phyloP scores from a whole-genome alignment of 257 asterid genomes.

The Coffea eugenioides region DNA sequence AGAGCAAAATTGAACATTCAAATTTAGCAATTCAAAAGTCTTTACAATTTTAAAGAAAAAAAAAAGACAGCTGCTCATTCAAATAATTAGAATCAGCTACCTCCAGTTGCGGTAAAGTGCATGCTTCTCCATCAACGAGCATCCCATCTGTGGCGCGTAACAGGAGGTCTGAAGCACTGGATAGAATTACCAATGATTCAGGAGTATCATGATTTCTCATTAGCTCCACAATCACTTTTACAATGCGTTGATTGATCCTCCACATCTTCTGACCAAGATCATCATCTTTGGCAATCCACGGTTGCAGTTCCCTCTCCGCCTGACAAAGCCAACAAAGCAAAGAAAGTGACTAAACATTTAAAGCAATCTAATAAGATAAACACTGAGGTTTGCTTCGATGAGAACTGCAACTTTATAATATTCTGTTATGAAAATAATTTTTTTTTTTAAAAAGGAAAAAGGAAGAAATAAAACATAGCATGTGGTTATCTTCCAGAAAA shows the following conservation, averaged over 20 bases:
- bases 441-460: no score
- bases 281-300: conserved; percentile 96
- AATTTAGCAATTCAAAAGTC: neutral
- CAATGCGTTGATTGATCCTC: conserved; percentile 89
- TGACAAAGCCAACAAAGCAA: conserved; percentile 43
- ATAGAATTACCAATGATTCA: conserved; percentile 79
- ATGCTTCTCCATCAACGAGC: conserved; percentile 99
- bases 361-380: conserved; percentile 6
- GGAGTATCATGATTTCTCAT: conserved; percentile 91
- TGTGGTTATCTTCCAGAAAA: neutral
- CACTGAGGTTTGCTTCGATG: neutral
- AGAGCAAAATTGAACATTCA: neutral
- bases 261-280: conserved; percentile 92
- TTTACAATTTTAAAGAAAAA: neutral
- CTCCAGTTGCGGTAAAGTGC: conserved; percentile 98
- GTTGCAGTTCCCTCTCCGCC: conserved; percentile 97
- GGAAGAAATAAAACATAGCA: neutral
- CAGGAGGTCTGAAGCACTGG: conserved; percentile 92
- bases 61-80: neutral
- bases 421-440: neutral
- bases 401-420: neutral
- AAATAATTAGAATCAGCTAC: conserved; percentile 31
- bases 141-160: conserved; percentile 97
- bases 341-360: conserved; percentile 43
- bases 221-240: conserved; percentile 83